Evolutionary conservation across 768 basidiomycete genomes (phyloP), one percentile per base, ranked within the genome.

Genomic region (Coprinopsis marcescibilis): DNA sequence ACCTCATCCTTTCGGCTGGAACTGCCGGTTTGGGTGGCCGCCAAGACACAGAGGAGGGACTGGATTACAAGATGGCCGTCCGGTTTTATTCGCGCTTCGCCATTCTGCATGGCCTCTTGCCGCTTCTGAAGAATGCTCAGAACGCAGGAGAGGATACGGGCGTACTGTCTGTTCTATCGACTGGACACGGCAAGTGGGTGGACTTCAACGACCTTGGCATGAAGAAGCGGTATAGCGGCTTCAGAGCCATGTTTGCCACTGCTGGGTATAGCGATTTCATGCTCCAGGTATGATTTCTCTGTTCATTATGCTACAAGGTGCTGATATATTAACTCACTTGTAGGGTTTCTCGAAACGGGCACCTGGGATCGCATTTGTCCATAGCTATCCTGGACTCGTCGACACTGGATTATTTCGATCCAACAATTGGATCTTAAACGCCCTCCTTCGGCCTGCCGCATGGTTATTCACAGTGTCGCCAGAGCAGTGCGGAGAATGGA

Each of bases 101-200:
- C 7, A 23, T 17, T 53, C 64, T 69, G 2, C 48, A 64, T n/a
- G 73, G 75, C 20, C 59, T 80, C 4, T 37, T 73, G 13, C 75
- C 76, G 1, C 56, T 67, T 1, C 51, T 81, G 32, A 59, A 60
- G 46, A 68, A 60, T 20, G 77, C 77, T 5, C 64, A 63, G 36
- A 69, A 69, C 2, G 65, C 58, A 0, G 74, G 71, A 3, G 73
- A 79, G 50, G 71, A 77, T 43, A 75, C 70, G 17, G 71, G 71
- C 45, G 75, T 72, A 14, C 57, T 80, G 57, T 70, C 70, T 1
- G 64, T 80, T 0, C 52, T 78, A 20, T 67, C 58, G 4, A 55
- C 64, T 1, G 63, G 63, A 0, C 19, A 59, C 0, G 70, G 69
- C 4, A 60, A 57, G 0, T 44, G 54, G 7, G 65, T 78, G 11